These are phyloP conservation scores for Purshia tridentata DNA, from an alignment of 306 rosid species.

Conservation along the genomic window DNA sequence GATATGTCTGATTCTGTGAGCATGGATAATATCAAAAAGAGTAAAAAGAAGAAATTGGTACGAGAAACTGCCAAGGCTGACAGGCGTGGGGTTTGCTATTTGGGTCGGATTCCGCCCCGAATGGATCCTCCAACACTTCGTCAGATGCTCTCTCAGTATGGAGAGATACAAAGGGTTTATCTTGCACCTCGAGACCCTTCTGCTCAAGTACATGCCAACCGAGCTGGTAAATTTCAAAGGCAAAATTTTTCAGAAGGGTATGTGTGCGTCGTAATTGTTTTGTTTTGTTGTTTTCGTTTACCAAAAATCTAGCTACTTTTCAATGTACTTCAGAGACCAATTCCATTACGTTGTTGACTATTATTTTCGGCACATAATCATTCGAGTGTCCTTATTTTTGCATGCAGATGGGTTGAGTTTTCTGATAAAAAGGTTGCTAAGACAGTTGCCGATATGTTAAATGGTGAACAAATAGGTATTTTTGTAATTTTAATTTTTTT, in stretches of 20 bases:
- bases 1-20: neutral
- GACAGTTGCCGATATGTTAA: constrained; percentile 72
- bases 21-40: neutral
- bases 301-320: neutral
- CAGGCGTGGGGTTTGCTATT: constrained; percentile 72
- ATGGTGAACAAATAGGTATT: constrained; percentile 90
- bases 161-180: constrained; percentile 68
- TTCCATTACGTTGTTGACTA: neutral
- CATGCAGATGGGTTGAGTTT: constrained; percentile 88
- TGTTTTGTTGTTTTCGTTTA: neutral
- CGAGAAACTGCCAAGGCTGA: constrained; percentile 49
- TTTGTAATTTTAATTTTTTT: neutral
- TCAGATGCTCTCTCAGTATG: constrained; percentile 66
- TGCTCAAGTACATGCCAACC: constrained; percentile 37
- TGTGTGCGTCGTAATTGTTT: neutral
- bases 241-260: constrained; percentile 73
- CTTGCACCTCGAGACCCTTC: constrained; percentile 63
- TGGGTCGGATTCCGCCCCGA: constrained; percentile 83
- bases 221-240: constrained; percentile 50
- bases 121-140: constrained; percentile 77
- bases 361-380: constrained; percentile 3
- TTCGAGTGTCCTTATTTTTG: constrained; percentile 17
- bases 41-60: constrained; percentile 2
- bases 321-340: neutral
- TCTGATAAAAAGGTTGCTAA: constrained; percentile 69